Evolutionary conservation across 768 basidiomycete species (phyloP), one percentile per base, ranked within the genome.

Genomic region (Exidia glandulosa): DNA sequence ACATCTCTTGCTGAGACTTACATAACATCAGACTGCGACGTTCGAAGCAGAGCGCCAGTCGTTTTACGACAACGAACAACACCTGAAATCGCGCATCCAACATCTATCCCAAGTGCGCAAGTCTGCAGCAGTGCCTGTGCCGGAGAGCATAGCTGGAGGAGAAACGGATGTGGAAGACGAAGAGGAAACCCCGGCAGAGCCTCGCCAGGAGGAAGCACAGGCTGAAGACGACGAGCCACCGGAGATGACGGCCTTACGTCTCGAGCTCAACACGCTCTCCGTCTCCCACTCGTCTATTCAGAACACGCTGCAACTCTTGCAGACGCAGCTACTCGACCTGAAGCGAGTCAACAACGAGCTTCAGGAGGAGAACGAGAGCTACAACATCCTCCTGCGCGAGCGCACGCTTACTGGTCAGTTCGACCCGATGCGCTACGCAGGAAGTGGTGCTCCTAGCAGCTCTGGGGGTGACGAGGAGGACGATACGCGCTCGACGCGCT

Each of bases 351-450:
- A 96, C 70, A 81, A 86, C 63, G 84, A 87, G 63, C 71, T 93
- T 41, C 91, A 94, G 72, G 94, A 98, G 71, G 94, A 98, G 66
- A 99, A 97, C 71, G 94, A 96, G 73, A 90, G 90, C 56, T 99
- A 93, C 75, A 92, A 95, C 81, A 90, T 94, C 63, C 79, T 99
- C 37, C 75, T 98, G 29, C 79, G 90, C 62, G 94, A 98, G 74
- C 86, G 83, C 75, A 97, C 96, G 0, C 72, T 98, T 48, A 93
- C 80, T 64, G 95, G 95, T 3, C 88, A 90, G 66, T 90, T 88
- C 69, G 86, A 91, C 69, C 74, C 90, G 62, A 76, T 85, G 69
- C 83, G 78, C 65, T 83, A 86, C 71, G 84, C 87, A 33, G 82
- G 81, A 45, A 56, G 59, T 36, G 55, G 52, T 23, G 57, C 32